These are phyloP conservation scores for Aspergillus pseudonomiae DNA, from an alignment of 2,329 filamentous ascomycete genomes.

Conservation along the genomic window DNA sequence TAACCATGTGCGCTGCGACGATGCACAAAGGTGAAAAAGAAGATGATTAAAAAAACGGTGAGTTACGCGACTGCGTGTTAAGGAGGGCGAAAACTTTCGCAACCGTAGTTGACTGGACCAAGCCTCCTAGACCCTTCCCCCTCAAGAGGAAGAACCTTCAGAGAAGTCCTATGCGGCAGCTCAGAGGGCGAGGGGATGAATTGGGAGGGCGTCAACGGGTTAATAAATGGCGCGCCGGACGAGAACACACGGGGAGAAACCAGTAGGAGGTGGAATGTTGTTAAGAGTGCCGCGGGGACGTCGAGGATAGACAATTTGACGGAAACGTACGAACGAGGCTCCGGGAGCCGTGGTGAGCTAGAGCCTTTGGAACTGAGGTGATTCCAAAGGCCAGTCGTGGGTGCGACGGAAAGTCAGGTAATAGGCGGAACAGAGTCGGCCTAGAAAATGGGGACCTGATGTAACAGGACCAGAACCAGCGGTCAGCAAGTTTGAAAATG, in stretches of 20 bases:
- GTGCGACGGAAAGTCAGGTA: slow-evolving; percentile 12
- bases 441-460: slow-evolving; percentile 17
- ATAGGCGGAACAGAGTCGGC: slow-evolving; percentile 16
- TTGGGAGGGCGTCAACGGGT: slow-evolving; percentile 40
- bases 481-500: slow-evolving; percentile 16
- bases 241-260: slow-evolving; percentile 31
- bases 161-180: slow-evolving; percentile 99
- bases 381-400: slow-evolving; percentile 40
- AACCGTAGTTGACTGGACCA: slow-evolving; percentile 88
- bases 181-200: slow-evolving; percentile 68
- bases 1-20: slow-evolving; percentile 57
- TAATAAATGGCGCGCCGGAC: slow-evolving; percentile 43
- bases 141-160: slow-evolving; percentile 97
- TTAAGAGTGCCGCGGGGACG: slow-evolving; percentile 51
- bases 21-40: slow-evolving; percentile 26
- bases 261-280: slow-evolving; percentile 50
- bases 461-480: slow-evolving; percentile 13
- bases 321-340: slow-evolving; percentile 34
- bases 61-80: slow-evolving; percentile 63
- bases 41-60: slow-evolving; percentile 19
- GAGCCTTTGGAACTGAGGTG: slow-evolving; percentile 39
- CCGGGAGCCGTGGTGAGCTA: slow-evolving; percentile 42
- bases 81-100: slow-evolving; percentile 92
- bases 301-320: slow-evolving; percentile 49
- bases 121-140: slow-evolving; percentile 99